These are phyloP conservation scores for Grigorovia jiainica DNA, from an alignment of 805 yeast species.

Conservation along the genomic window DNA sequence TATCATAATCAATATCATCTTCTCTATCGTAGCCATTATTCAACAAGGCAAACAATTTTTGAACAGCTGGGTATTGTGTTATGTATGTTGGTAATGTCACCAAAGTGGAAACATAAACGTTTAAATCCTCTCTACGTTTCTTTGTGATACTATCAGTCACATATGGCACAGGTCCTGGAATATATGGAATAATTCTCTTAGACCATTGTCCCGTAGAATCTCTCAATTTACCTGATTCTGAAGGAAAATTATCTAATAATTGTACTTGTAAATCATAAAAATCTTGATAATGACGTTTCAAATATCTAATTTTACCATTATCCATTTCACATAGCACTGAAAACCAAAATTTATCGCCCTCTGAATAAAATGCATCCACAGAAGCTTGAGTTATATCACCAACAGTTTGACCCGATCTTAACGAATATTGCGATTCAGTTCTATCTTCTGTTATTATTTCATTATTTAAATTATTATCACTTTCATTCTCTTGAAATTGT, in stretches of 20 bases:
- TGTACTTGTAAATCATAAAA: constrained; percentile 88
- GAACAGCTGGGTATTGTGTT: constrained; percentile 57
- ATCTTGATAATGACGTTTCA: constrained; percentile 90
- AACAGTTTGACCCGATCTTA: not conserved
- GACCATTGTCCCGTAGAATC: constrained; percentile 46
- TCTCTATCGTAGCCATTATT: constrained; percentile 28
- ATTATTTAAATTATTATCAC: not conserved
- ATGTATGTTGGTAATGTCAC: constrained; percentile 69
- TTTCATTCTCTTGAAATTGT: constrained; percentile 1
- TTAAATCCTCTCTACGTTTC: constrained; percentile 45
- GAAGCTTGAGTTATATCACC: constrained; percentile 37
- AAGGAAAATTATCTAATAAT: constrained; percentile 74
- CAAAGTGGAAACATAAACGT: constrained; percentile 48
- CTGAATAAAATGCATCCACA: constrained; percentile 71
- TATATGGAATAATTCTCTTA: constrained; percentile 77
- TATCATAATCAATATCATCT: not conserved
- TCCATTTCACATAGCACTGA: constrained; percentile 57
- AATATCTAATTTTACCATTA: constrained; percentile 57
- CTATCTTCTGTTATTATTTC: not conserved
- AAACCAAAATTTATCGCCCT: constrained; percentile 86
- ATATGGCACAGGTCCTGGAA: constrained; percentile 91
- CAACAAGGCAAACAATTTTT: constrained; percentile 54
- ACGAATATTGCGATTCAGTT: not conserved
- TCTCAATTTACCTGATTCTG: constrained; percentile 71
- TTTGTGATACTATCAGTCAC: constrained; percentile 68